phyloP scores from a whole-genome alignment of 1,284 basidiomycete genomes.

The Coniferiporia weirii region DNA sequence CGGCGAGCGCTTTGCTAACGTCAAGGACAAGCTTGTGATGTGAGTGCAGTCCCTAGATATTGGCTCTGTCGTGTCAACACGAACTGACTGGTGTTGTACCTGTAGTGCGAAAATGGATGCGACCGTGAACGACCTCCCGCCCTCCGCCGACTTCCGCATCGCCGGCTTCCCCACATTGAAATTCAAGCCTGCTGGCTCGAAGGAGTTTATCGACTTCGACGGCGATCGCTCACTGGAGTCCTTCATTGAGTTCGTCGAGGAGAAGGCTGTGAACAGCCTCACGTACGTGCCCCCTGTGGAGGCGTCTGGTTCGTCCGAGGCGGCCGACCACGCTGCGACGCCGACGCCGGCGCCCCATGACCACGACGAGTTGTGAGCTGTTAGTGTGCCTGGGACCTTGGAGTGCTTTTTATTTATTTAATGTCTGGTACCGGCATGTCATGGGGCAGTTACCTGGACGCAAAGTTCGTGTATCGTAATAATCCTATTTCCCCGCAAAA shows the following conservation, averaged over 20 bases:
- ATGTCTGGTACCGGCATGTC: neutral
- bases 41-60: conserved; percentile 34
- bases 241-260: conserved; percentile 79
- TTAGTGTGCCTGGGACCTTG: neutral
- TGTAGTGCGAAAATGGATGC: conserved; percentile 94
- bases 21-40: conserved; percentile 83
- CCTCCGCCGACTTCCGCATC: conserved; percentile 80
- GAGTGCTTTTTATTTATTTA: neutral
- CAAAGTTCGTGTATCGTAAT: neutral
- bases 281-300: conserved; percentile 23
- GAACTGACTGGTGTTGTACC: neutral
- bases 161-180: conserved; percentile 94
- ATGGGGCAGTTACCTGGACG: neutral
- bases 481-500: no score
- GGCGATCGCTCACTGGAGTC: conserved; percentile 88
- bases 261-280: conserved; percentile 71
- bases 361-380: conserved; percentile 17
- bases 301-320: neutral
- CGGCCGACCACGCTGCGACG: conserved; percentile 7
- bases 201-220: conserved; percentile 88
- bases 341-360: conserved; percentile 7
- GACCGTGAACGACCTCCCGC: conserved; percentile 93
- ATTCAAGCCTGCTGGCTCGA: conserved; percentile 88
- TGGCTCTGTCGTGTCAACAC: neutral
- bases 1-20: conserved; percentile 76